Evolutionary conservation across 2,329 filamentous ascomycete species (phyloP), one percentile per base, ranked within the genome.

Genomic region (Curvularia sp.): DNA sequence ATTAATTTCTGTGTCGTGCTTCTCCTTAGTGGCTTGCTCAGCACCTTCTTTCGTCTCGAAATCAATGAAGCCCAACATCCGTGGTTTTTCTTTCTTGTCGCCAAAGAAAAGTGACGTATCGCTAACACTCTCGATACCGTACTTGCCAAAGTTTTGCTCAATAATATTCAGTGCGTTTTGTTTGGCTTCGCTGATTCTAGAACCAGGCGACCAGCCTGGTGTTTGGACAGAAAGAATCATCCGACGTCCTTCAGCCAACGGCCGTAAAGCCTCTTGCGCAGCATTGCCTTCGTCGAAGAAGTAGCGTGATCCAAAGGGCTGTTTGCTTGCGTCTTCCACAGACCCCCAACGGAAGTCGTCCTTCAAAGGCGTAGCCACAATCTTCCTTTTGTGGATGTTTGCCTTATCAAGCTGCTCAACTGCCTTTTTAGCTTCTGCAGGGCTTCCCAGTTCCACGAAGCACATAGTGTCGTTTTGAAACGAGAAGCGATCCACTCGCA

Each of bases 21-120:
- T 41, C 1, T 64, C 59, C 7, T 51, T 30, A 1, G 63, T 50
- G 28, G 67, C 70, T 8, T 57, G 49, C 1, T 69, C 63, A 1
- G 67, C 68, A 30, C 64, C 68, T 10, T 66, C 55, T 30, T 65
- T 71, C 3, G 70, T 67, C n/a, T 28, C 42, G 32, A 73, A 71
- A 32, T 73, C 70, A 6, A 71, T 51, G 23, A 53, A 48, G 50
- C 61, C 60, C 9, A 71, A 36, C 39, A 67, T 42, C n/a, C 59
- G 62, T 12, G 60, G 60, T 1, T 48, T n/a, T 10, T 19, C 9
- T 18, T 57, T 57, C 9, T 34, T 53, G 3, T 60, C 52, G 2
- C 61, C 63, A 18, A 48, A 59, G 45, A 62, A 64, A 1, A 52
- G 50, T 13, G 43, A n/a, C 2, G 67, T 7, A 0, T 10, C 21